Percentiles rank a stretch among this genome's conserved stretches.
Evolutionary conservation across 768 basidiomycete genomes (phyloP).

Genomic region (Russula ochroleuca): DNA sequence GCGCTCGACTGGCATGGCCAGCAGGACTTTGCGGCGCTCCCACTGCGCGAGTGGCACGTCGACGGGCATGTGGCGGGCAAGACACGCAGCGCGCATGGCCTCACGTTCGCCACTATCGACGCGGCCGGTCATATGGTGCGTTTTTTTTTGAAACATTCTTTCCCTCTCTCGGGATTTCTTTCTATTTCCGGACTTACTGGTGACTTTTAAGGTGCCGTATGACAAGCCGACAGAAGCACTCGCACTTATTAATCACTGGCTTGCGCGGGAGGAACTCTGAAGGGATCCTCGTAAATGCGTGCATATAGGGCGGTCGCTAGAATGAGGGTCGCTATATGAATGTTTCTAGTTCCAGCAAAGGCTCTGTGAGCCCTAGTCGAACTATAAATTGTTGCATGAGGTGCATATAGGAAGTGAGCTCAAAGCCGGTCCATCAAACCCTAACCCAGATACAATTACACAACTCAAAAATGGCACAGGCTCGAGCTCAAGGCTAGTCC

Average conservation of each 20-base stretch:
- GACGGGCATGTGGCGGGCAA: conserved; percentile 50
- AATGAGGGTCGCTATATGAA: neutral
- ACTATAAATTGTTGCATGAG: neutral
- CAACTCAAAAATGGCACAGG: no score
- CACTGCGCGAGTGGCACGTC: conserved; percentile 52
- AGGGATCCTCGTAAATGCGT: no score
- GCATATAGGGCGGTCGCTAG: neutral
- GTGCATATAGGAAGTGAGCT: neutral
- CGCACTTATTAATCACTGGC: conserved; percentile 48
- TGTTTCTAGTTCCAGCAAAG: neutral
- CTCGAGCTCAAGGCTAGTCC: no score
- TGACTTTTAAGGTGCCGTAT: conserved; percentile 47
- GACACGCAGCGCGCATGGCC: conserved; percentile 48
- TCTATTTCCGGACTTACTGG: neutral
- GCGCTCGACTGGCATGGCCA: conserved; percentile 58
- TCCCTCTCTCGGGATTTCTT: neutral
- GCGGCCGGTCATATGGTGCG: conserved; percentile 74
- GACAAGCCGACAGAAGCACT: conserved; percentile 57
- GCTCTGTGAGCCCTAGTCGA: neutral
- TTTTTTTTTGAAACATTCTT: neutral
- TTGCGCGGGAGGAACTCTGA: conserved; percentile 32
- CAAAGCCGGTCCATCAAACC: no score
- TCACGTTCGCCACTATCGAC: conserved; percentile 59
- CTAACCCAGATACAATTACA: no score
- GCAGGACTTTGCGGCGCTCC: conserved; percentile 41